These are phyloP conservation scores for Penicillium cosmopolitanum DNA, from an alignment of 495 filamentous ascomycete genomes.

Conservation along the genomic window DNA sequence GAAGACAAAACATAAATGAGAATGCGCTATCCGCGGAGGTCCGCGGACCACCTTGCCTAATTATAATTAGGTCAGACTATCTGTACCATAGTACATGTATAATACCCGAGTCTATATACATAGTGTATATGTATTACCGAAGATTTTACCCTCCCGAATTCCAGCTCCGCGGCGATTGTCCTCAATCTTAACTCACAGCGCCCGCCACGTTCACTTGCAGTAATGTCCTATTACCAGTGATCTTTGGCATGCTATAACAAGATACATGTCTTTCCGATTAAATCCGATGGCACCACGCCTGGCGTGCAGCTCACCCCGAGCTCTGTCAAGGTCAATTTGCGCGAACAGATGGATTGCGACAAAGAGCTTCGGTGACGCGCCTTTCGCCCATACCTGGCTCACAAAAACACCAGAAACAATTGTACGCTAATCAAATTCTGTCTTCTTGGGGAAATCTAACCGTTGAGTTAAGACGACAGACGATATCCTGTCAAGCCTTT, in stretches of 20 bases:
- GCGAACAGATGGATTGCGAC: constrained; percentile 27
- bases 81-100: not conserved
- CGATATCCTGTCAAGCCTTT: constrained; percentile 38
- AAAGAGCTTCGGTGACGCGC: constrained; percentile 16
- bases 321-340: not conserved
- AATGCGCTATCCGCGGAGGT: constrained; percentile 7
- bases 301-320: constrained; percentile 17
- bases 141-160: not conserved
- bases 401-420: constrained; percentile 40
- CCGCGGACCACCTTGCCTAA: constrained; percentile 15
- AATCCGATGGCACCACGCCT: constrained; percentile 10
- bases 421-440: not conserved
- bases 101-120: not conserved
- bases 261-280: constrained; percentile 22
- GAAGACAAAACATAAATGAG: not conserved
- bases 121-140: not conserved
- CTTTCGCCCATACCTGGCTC: constrained; percentile 44
- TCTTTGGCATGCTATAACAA: constrained; percentile 1
- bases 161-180: not conserved
- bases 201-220: not conserved
- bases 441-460: constrained; percentile 2
- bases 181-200: not conserved
- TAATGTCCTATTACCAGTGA: not conserved
- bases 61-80: constrained; percentile 2
- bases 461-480: constrained; percentile 33